Base-by-base conservation (phyloP, 805 yeast species). In the Ogataea philodendri region DNA sequence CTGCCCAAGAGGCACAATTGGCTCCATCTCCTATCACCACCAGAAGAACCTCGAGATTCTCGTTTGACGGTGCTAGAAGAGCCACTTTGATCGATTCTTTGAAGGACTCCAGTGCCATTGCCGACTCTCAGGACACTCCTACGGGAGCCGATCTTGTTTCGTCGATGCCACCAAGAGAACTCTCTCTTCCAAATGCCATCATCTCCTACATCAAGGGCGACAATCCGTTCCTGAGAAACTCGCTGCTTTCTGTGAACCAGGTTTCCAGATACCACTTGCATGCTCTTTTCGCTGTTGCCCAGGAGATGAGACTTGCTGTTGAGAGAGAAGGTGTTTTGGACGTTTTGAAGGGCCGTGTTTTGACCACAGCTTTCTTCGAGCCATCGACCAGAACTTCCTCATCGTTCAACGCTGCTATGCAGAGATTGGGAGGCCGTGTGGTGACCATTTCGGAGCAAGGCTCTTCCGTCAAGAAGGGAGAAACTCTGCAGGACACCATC, bases 371-470 rank as follows among this genome's bases (percentile, higher is more conserved):
- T 71, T 93, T 93, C 72, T 93, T 88, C 64, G 99, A 93, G 70
- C 98, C 99, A 51, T 87, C 96, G 5, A 94, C 99, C 24, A 78
- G 99, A 67, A 93, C 99, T 21, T 78, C 94, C 13, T 80, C 97
- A 15, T 93, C 97, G 1, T 94, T 94, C 61, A 96, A 93, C 62
- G 96, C 96, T 53, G 99, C 99, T 42, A 93, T 93, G 98, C 97
- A 93, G 72, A 84, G 99, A 69, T 74, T 93, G 54, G 99, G 99
- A 63, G 99, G 99, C 59, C 79, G 96, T 65, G 95, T 88, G 51
- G 84, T 94, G 49, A 76, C 94, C 37, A 84, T 93, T 47, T 74
- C 84, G 45, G 84, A 93, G 42, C 78, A 76, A 47, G 74, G 88
- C 21, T 89, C 97, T n/a, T 86, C 96, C 15, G 96, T 89, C 32